phyloP scores from a whole-genome alignment of 495 filamentous ascomycete species.

The Clavariopsis aquatica region DNA sequence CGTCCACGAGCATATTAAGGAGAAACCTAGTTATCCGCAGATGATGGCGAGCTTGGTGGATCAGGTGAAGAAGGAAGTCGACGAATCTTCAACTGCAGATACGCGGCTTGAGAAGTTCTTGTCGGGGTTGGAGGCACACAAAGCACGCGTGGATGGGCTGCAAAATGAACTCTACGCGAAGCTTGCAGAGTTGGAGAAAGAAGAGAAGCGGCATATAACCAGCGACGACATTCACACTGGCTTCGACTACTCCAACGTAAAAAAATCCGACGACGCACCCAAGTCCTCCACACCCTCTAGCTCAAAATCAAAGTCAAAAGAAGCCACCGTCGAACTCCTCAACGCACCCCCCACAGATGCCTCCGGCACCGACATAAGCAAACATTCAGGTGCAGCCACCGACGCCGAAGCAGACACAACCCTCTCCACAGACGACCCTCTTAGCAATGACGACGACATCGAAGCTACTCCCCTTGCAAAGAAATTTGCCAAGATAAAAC shows the following conservation, averaged over 20 bases:
- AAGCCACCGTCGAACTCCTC: constrained; percentile 67
- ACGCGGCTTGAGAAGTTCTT: constrained; percentile 72
- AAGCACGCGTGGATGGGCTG: constrained; percentile 71
- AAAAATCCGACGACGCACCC: constrained; percentile 31
- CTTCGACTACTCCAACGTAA: constrained; percentile 78
- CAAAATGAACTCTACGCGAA: constrained; percentile 72
- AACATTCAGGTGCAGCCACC: constrained; percentile 61
- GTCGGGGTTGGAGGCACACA: constrained; percentile 71
- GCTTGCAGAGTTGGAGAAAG: constrained; percentile 80
- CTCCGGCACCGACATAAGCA: constrained; percentile 42
- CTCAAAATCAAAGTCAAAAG: background rate
- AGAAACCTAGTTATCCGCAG: constrained; percentile 83
- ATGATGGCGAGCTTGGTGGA: constrained; percentile 94
- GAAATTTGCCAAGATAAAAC: constrained; percentile 75
- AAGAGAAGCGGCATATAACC: constrained; percentile 87
- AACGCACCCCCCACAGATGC: constrained; percentile 60
- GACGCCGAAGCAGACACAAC: constrained; percentile 58
- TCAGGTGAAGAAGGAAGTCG: constrained; percentile 88
- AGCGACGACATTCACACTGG: constrained; percentile 88
- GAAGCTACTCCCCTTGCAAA: constrained; percentile 74
- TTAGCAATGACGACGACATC: constrained; percentile 68
- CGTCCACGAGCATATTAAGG: constrained; percentile 70
- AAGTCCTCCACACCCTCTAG: constrained; percentile 5
- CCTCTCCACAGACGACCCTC: constrained; percentile 60
- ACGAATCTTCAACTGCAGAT: constrained; percentile 61